Evolutionary conservation across 1,139 yeast species (phyloP).

Genomic region (Ogataea hybrid): DNA sequence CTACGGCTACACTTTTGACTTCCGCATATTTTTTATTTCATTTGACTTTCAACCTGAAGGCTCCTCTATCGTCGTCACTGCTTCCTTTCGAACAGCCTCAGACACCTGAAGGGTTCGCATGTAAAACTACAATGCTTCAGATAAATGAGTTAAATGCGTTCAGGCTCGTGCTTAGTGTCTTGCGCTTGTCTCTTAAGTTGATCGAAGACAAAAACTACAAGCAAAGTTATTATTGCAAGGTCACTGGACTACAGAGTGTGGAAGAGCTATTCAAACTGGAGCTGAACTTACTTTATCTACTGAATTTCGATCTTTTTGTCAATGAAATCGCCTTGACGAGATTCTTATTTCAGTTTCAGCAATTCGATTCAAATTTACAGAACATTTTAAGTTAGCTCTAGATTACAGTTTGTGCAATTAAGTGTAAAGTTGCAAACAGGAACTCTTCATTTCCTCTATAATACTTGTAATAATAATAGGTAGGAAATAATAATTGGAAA

Average conservation of each 20-base stretch:
- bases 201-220: conserved; percentile 35
- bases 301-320: conserved; percentile 32
- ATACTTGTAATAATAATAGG: not conserved
- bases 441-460: too few relatives aligned
- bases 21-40: conserved; percentile 31
- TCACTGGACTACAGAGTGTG: conserved; percentile 31
- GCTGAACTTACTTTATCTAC: conserved; percentile 29
- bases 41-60: conserved; percentile 26
- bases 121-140: conserved; percentile 18
- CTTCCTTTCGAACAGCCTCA: conserved; percentile 16
- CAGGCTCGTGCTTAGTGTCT: conserved; percentile 27
- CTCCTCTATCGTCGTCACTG: conserved; percentile 11
- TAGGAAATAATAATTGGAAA: not conserved
- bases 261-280: conserved; percentile 32
- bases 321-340: conserved; percentile 28
- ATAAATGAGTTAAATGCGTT: conserved; percentile 30
- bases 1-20: conserved; percentile 31
- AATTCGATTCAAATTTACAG: conserved; percentile 23
- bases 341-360: conserved; percentile 26
- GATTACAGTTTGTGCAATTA: too few relatives aligned
- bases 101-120: conserved; percentile 1
- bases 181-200: conserved; percentile 30
- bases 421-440: too few relatives aligned
- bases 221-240: conserved; percentile 32
- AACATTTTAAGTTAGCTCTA: not conserved